Evolutionary conservation across 1,284 basidiomycete genomes (phyloP), one percentile per base, ranked within the genome.

Genomic region (Cryptococcus wingfieldii): DNA sequence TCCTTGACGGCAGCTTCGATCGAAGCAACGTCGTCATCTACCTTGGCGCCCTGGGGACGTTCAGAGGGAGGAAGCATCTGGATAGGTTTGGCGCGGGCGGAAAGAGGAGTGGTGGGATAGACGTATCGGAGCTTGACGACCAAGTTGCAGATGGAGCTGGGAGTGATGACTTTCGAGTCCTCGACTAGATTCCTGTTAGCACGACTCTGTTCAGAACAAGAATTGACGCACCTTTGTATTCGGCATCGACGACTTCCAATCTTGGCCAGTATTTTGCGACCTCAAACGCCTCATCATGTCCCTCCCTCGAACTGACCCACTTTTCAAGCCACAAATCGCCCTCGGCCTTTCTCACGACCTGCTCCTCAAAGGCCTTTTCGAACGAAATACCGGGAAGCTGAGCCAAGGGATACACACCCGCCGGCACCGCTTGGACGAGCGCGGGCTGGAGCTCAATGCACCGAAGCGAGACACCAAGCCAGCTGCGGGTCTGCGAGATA

Each of bases 141-240:
- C 54, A 98, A 84, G 67, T 87, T 87, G 34, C 97, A 90, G 63
- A 98, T 89, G 0, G 95, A 86, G 3, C 88, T 87, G 0, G 95
- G 92, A 0, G 89, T 89, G 34, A 98, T 86, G 45, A 88, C 77
- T 39, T 86, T 86, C 75, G 98, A 96, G 52, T 90, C 96, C 53
- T 90, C 87, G 54, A 98, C 94, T 34, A 5, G 7, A 7, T 34
- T 5, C 31, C 10, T 93, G 60, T 48, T 12, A 27, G 43, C 44
- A 59, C 25, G 37, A 45, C 18, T 28, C 31, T 34, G 23, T 34
- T 10, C 6, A 34, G 1, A 7, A 10, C 31, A 34, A 39, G 19
- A 3, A 14, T 9, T 19, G 23, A 69, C 81, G 45, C 60, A 90
- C 90, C 91, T 81, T 89, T 90, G 82, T 97, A 98, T 45, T 83